phyloP scores from a whole-genome alignment of 2,329 filamentous ascomycete genomes.

The Trichoderma atrobrunneum region DNA sequence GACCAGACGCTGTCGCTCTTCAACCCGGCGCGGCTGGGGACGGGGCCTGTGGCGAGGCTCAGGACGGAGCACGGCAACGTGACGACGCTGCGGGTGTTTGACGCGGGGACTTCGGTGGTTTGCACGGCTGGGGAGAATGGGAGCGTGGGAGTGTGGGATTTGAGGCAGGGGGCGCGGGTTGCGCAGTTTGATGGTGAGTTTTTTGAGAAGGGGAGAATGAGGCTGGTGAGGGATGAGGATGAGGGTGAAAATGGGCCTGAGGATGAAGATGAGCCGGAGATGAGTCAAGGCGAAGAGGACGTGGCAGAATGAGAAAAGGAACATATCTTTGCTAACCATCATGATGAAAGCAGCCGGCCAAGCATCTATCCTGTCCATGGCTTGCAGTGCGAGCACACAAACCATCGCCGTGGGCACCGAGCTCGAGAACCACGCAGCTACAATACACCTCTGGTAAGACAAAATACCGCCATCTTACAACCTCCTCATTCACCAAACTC shows the following conservation, averaged over 20 bases:
- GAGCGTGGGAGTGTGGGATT: slow-evolving; percentile 63
- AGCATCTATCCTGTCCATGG: slow-evolving; percentile 61
- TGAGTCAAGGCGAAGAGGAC: neutral
- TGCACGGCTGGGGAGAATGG: slow-evolving; percentile 73
- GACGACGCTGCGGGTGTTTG: slow-evolving; percentile 58
- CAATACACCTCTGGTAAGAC: slow-evolving; percentile 58
- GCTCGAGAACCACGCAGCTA: slow-evolving; percentile 60
- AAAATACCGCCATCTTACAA: neutral
- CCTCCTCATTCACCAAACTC: too few relatives aligned
- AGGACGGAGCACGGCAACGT: slow-evolving; percentile 59
- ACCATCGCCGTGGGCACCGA: slow-evolving; percentile 72
- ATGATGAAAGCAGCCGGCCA: slow-evolving; percentile 38
- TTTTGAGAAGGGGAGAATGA: neutral
- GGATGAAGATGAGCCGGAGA: too few relatives aligned
- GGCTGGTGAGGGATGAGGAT: neutral
- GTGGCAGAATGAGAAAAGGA: neutral
- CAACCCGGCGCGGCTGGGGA: slow-evolving; percentile 54
- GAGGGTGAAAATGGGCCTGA: neutral
- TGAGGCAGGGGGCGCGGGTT: slow-evolving; percentile 47
- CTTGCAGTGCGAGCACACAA: slow-evolving; percentile 55
- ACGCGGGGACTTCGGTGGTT: slow-evolving; percentile 51
- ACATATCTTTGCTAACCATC: neutral
- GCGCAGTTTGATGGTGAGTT: slow-evolving; percentile 47
- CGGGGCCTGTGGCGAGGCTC: slow-evolving; percentile 48
- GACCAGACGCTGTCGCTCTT: slow-evolving; percentile 68